A percentile compares a stretch with the other conserved stretches of the same genome.
Evolutionary conservation across 2,329 filamentous ascomycete species (phyloP).

Genomic region (Hypoxylon sp.): DNA sequence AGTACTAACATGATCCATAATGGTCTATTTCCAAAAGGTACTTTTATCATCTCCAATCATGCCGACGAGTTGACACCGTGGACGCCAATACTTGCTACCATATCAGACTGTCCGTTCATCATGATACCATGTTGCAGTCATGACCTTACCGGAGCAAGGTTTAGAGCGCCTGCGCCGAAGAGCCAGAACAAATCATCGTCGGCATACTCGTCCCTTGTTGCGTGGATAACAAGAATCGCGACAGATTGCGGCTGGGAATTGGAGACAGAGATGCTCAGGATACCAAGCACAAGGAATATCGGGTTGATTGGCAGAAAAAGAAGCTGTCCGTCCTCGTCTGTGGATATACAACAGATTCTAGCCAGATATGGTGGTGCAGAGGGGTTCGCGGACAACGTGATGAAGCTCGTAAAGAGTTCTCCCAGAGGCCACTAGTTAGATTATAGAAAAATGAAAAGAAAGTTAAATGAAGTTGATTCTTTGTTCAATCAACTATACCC

Average conservation of each 20-base stretch:
- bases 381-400: constrained; percentile 72
- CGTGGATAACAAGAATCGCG: constrained; percentile 80
- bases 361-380: constrained; percentile 68
- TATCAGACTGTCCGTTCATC: constrained; percentile 85
- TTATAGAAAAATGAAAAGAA: background rate
- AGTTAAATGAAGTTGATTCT: too few species aligned
- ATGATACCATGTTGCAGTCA: constrained; percentile 97
- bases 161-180: constrained; percentile 74
- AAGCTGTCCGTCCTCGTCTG: constrained; percentile 48
- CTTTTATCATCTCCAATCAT: constrained; percentile 97
- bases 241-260: constrained; percentile 79
- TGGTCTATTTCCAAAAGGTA: constrained; percentile 79
- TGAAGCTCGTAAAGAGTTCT: constrained; percentile 69
- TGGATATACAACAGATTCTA: constrained; percentile 63
- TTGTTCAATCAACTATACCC: background rate
- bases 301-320: constrained; percentile 79
- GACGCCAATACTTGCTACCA: constrained; percentile 88
- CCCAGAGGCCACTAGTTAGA: constrained; percentile 58
- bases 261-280: constrained; percentile 88
- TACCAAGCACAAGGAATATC: constrained; percentile 91
- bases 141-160: constrained; percentile 80
- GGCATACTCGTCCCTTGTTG: constrained; percentile 86
- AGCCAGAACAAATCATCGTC: constrained; percentile 70
- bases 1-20: constrained; percentile 59
- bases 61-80: constrained; percentile 96